phyloP scores from a whole-genome alignment of 768 basidiomycete species.

The Auricularia sp. region DNA sequence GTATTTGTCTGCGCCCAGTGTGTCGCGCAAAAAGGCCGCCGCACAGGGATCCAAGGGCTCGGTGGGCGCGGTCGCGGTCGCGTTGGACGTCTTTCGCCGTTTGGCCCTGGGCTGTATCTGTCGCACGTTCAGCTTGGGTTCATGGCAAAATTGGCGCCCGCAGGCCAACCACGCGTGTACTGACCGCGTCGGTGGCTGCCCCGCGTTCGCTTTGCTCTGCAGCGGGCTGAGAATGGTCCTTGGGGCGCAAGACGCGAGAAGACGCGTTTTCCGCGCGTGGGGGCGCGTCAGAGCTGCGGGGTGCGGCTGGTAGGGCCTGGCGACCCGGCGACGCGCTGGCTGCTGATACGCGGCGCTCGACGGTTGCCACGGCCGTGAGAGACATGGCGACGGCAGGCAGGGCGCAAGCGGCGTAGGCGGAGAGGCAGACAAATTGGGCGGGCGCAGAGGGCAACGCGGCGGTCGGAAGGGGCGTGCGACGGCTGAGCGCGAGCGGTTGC shows the following conservation, averaged over 20 bases:
- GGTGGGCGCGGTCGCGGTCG: background rate
- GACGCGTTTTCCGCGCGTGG: background rate
- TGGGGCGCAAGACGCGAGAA: background rate
- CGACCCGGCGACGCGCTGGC: too few species aligned
- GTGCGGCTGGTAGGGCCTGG: background rate
- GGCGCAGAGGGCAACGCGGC: too few species aligned
- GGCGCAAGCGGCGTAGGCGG: too few species aligned
- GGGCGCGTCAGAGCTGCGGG: background rate
- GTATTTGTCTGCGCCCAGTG: conserved; percentile 35
- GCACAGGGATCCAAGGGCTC: conserved; percentile 30
- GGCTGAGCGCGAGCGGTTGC: too few species aligned
- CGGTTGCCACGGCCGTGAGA: too few species aligned
- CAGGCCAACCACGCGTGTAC: background rate
- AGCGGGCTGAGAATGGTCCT: background rate
- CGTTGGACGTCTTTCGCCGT: background rate
- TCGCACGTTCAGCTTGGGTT: background rate
- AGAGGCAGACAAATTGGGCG: too few species aligned
- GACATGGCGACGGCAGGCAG: too few species aligned
- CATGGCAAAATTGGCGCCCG: background rate
- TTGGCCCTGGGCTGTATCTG: background rate
- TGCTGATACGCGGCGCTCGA: too few species aligned
- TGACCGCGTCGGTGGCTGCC: too few species aligned
- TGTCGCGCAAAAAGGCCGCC: conserved; percentile 34
- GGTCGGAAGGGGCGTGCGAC: too few species aligned
- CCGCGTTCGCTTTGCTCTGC: too few species aligned